Base-by-base conservation (phyloP, 495 filamentous ascomycete species). In the Hypoxylon subgilvum region DNA sequence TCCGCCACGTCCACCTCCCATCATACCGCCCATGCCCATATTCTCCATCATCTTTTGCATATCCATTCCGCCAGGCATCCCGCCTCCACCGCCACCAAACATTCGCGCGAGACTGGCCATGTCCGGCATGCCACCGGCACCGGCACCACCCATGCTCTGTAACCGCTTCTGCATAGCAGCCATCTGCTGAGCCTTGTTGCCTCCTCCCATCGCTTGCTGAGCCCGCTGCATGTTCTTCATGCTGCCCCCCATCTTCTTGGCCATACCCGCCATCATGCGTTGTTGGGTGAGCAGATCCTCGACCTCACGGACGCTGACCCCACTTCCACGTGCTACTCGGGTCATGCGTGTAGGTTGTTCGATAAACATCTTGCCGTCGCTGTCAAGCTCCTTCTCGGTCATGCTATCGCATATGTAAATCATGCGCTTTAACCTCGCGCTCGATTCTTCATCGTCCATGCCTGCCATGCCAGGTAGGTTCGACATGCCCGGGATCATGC, bases 201-300 rank as follows among this genome's bases (percentile, higher is more conserved):
- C 76, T 41, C 93, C 92, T 41, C 86, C 89, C 85, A 96, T 88
- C 56, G 88, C 90, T 31, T 88, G 88, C 76, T 97, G 93, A 2
- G 92, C 92, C 17, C 86, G 86, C 72, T 96, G 90, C 88, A 97
- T 95, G 63, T 96, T 93, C 75, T 92, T 91, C 88, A 94, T 91
- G 72, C 88, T 91, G 13, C 92, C 92, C 44, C 93, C 92, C 82
- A 97, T 93, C 75, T 92, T 93, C 86, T 97, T 98, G 31, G 94
- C 94, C 94, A 98, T 96, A 25, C 90, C 90, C 25, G 91, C 91
- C 94, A 99, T 99, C 89, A 97, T 96, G 57, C 89, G 83, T 72
- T 97, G 93, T 76, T 99, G 94, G 1, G 91, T 96, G 16, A 99
- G 82, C n/a, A 99, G 74, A 55, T 99, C 94, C 71, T 99, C 95